Base-by-base conservation (phyloP, 768 basidiomycete genomes). In the Chiua virens region DNA sequence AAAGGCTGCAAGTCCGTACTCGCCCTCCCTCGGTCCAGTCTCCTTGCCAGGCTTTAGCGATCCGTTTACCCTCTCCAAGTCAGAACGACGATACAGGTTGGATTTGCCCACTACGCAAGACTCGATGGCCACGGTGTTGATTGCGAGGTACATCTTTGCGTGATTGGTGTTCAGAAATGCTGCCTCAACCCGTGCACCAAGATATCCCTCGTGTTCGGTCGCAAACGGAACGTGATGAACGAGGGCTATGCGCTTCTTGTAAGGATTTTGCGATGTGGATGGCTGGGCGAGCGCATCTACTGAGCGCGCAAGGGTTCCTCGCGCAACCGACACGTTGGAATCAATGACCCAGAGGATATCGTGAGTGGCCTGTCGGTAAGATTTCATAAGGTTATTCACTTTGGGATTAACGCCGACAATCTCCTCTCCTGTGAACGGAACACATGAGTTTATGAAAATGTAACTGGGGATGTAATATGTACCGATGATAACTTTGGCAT, bases 61-160 rank as follows among this genome's bases (percentile, higher is more conserved):
- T 17, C 82, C 87, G 55, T 86, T 83, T 49, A 92, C 77, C 23
- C 79, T 79, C 49, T 92, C 86, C 43, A 98, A 67, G 68, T 96
- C 92, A 25, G 91, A 91, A 41, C 91, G 87, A 40, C 92, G 85
- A 70, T 94, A 98, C 43, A 99, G 65, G 67, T 93, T 94, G 36
- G 93, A 96, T 72, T 99, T 99, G 56, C 97, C 97, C 52, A 97
- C 87, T 5, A 98, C 93, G 62, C 97, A 99, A 2, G 94, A 96
- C 49, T 97, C 96, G 38, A 94, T 72, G 11, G 89, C 91, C 41
- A 89, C 73, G 0, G 87, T 81, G 71, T 96, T 95, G 65, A 98
- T 92, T 10, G 93, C 94, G 46, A 98, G 79, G 62, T 98, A 98
- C 89, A 98, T 94, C 71, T 95, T 98, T 22, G 96, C 92, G 62